These are phyloP conservation scores for Termitomyces sp. DNA, from an alignment of 768 basidiomycete species.

Conservation along the genomic window DNA sequence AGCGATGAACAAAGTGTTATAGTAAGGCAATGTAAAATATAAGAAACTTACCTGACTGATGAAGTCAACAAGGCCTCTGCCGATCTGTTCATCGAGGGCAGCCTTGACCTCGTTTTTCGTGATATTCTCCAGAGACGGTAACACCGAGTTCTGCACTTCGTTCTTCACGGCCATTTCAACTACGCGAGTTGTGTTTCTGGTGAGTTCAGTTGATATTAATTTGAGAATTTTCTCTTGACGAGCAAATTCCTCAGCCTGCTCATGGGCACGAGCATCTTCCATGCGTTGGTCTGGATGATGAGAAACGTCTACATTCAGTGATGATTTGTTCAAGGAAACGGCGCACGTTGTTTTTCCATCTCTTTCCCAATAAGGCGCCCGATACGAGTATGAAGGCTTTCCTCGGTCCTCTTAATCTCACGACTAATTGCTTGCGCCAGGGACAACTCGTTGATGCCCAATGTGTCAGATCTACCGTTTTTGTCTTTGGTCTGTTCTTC, in stretches of 20 bases:
- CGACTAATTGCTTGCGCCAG: conserved; percentile 60
- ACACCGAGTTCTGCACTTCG: conserved; percentile 80
- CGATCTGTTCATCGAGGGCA: conserved; percentile 76
- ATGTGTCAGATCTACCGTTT: conserved; percentile 28
- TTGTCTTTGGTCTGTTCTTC: conserved; percentile 34
- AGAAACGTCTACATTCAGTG: neutral
- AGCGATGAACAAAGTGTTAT: conserved; percentile 8
- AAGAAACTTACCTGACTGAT: conserved; percentile 63
- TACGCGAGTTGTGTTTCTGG: conserved; percentile 82
- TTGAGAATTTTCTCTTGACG: conserved; percentile 89
- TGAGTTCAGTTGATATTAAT: conserved; percentile 81
- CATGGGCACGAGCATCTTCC: conserved; percentile 74
- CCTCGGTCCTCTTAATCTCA: conserved; percentile 83
- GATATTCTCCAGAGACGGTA: conserved; percentile 79
- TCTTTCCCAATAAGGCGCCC: conserved; percentile 81
- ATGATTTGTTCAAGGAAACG: conserved; percentile 5
- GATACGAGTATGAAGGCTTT: conserved; percentile 70
- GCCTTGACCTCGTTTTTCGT: conserved; percentile 78
- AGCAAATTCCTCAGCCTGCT: conserved; percentile 76
- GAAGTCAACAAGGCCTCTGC: conserved; percentile 65
- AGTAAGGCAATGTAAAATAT: neutral
- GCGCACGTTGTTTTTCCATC: conserved; percentile 86
- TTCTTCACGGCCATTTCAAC: conserved; percentile 87
- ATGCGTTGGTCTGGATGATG: conserved; percentile 68
- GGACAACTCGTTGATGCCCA: conserved; percentile 45